Evolutionary conservation across 306 rosid species (phyloP).

Genomic region (Medicago ruthenica): DNA sequence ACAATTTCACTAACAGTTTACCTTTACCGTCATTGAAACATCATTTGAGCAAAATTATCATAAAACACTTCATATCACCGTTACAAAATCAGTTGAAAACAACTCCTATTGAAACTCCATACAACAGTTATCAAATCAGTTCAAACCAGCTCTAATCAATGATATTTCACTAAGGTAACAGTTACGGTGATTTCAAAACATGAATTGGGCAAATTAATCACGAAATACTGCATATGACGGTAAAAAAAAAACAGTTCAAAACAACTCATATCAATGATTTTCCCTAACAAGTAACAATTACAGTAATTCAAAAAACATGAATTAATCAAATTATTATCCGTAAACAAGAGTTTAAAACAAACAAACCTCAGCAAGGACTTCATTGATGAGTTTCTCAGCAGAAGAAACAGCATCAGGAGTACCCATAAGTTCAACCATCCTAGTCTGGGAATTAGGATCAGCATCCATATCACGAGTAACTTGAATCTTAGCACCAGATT

Average conservation of each 20-base stretch:
- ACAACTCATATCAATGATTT: not conserved
- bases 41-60: too few species aligned
- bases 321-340: not conserved
- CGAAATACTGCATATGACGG: not conserved
- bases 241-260: not conserved
- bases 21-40: too few species aligned
- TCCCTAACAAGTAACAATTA: not conserved
- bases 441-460: slow-evolving; percentile 63
- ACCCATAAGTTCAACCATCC: slow-evolving; percentile 90
- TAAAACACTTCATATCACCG: too few species aligned
- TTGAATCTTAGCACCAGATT: slow-evolving; percentile 96
- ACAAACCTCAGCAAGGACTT: slow-evolving; percentile 88
- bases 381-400: slow-evolving; percentile 88
- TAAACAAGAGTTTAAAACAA: not conserved
- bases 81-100: not conserved
- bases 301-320: not conserved
- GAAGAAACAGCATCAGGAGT: slow-evolving; percentile 77
- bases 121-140: too few species aligned
- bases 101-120: too few species aligned
- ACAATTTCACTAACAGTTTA: too few species aligned
- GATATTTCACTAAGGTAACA: too few species aligned
- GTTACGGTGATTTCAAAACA: not conserved
- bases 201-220: not conserved
- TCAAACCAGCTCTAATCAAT: too few species aligned
- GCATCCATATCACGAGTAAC: slow-evolving; percentile 95